Base-by-base conservation (phyloP, 129 eudicot species). In the Smallanthus sonchifolius region DNA sequence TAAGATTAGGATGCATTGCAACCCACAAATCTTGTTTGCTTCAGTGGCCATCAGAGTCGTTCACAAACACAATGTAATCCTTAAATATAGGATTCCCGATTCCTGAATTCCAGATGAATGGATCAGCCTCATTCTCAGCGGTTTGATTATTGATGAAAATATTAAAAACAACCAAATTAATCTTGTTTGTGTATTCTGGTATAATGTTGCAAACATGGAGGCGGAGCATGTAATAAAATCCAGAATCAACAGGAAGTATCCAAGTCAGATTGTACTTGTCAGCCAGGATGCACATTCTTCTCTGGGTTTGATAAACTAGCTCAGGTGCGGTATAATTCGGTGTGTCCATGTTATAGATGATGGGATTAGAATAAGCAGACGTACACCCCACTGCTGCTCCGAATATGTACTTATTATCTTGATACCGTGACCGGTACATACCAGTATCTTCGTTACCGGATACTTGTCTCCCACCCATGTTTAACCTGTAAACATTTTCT, bases 131-230 rank as follows among this genome's bases (percentile, higher is more conserved):
- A 9, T 10, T 0, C 10, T 55, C 75, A 15, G 86, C 96, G 1
- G 86, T 82, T 19, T 76, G 84, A 55, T 86, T 89, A 56, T 86
- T 73, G 8, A 89, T 75, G 16, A 75, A 86, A 0, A 89, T 77
- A 20, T 2, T 60, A 70, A 89, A 86, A 56, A 79, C n/a, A n/a
- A n/a, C 78, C 84, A 78, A 65, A n/a, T n/a, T n/a, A n/a, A n/a
- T n/a, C 36, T 79, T 68, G 4, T 6, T 6, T 0, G 74, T 35
- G 7, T 59, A 44, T 6, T 40, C 5, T 66, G 59, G 15, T 39
- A 65, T 59, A 79, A 55, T 84, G 67, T 28, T 90, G 69, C 96
- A 89, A 68, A 89, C 84, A 79, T 89, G 89, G 34, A 89, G 68
- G 79, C 96, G 80, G 83, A 84, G 34, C 44, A 71, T 45, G 75